Evolutionary conservation across 2,329 filamentous ascomycete species (phyloP), one percentile per base, ranked within the genome.

Genomic region (Niveomyces coronatus): DNA sequence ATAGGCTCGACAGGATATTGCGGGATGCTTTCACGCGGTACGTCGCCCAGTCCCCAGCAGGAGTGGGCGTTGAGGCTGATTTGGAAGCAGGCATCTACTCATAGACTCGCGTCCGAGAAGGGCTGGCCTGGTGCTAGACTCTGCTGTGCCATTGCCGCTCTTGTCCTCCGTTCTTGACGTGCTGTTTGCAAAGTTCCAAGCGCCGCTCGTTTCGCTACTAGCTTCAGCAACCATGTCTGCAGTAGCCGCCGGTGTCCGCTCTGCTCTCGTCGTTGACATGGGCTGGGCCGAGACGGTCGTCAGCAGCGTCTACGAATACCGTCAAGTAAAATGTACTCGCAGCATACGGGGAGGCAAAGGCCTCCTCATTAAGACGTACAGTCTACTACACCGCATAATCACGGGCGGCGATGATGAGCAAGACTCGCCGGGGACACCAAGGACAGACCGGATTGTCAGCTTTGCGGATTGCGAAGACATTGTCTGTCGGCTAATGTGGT

Each of bases 271-370:
- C 1, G 69, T 98, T 26, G 87, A 98, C 53, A 71, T 98, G 43
- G 91, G 89, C 30, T 98, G 91, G 91, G 72, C 79, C 29, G 91
- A 96, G 58, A 94, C 88, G 0, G 73, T 81, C 1, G 75, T 93
- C 16, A 94, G 86, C 1, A 83, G 80, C 5, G 71, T 96, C 6
- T 96, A 88, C 53, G 91, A 98, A 60, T 94, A 87, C 56, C 79
- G 85, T 38, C 87, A 94, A 55, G 76, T 94, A 2, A 68, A 71
- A 13, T 76, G 76, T 38, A 74, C 69, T 40, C 72, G 85, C 38
- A 89, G 76, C 27, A 68, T 85, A 11, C 71, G 91, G 46, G 87
- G 77, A 23, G 86, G 82, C 42, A 88, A 79, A 52, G 57, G 73
- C 41, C 63, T 96, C 15, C 72, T 82, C 30, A 70, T 81, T 48